These are phyloP conservation scores for Rhynchosporium secalis DNA, from an alignment of 2,329 filamentous ascomycete genomes.

Conservation along the genomic window DNA sequence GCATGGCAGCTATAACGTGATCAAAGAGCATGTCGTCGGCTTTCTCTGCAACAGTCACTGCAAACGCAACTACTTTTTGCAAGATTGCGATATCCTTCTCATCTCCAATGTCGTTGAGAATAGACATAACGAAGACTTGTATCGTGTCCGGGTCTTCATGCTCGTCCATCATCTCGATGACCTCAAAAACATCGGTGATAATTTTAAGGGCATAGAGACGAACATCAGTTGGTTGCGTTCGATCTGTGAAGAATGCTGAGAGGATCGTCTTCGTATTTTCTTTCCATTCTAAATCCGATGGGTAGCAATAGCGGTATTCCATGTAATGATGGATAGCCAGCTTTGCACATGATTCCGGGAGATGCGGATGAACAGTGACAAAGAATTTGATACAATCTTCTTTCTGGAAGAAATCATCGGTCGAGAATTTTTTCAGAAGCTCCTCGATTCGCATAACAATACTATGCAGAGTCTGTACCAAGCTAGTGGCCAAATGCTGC, in stretches of 20 bases:
- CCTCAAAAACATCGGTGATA: constrained; percentile 52
- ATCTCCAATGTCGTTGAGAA: constrained; percentile 60
- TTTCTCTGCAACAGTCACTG: constrained; percentile 62
- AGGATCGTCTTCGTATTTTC: constrained; percentile 61
- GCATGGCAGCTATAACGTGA: constrained; percentile 55
- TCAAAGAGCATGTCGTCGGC: constrained; percentile 60
- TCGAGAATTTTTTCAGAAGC: constrained; percentile 43
- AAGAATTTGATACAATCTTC: constrained; percentile 69
- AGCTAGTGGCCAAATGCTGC: constrained; percentile 28
- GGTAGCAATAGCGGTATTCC: constrained; percentile 69
- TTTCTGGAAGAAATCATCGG: constrained; percentile 59
- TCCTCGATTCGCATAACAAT: constrained; percentile 39
- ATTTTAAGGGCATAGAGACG: constrained; percentile 62
- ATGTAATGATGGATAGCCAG: constrained; percentile 67
- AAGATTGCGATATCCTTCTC: constrained; percentile 67
- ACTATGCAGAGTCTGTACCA: constrained; percentile 36
- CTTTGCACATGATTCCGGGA: constrained; percentile 64
- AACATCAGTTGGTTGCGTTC: constrained; percentile 58
- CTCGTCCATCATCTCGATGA: constrained; percentile 52
- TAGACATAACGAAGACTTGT: constrained; percentile 57
- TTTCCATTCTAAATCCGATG: constrained; percentile 69
- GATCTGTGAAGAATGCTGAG: constrained; percentile 63
- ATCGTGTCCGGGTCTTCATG: constrained; percentile 59
- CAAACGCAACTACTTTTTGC: constrained; percentile 63
- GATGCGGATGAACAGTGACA: constrained; percentile 57